Percentiles rank a stretch among this genome's conserved stretches.
Evolutionary conservation across 2,329 filamentous ascomycete species (phyloP).

Genomic region (Pezicula rhizophila): DNA sequence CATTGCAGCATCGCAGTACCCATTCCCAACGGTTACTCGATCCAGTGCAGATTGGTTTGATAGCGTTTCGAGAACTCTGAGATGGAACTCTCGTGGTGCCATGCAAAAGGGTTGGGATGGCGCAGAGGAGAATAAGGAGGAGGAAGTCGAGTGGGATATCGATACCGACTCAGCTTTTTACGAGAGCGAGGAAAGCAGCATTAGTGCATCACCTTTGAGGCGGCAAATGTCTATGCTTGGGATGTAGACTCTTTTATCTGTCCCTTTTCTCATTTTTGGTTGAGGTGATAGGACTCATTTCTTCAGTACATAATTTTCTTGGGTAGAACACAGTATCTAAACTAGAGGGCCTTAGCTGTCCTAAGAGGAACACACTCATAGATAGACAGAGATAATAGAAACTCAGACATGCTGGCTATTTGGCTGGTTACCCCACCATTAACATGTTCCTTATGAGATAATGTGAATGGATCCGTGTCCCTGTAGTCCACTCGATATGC

Average conservation of each 20-base stretch:
- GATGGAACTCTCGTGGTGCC: slow-evolving; percentile 92
- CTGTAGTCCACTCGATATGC: too few relatives aligned
- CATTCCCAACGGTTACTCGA: slow-evolving; percentile 91
- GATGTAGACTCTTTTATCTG: slow-evolving; percentile 34
- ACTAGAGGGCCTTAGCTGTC: too few relatives aligned
- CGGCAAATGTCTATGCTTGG: slow-evolving; percentile 70
- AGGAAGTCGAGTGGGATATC: slow-evolving; percentile 78
- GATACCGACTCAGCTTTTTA: slow-evolving; percentile 76
- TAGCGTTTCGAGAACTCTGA: slow-evolving; percentile 81
- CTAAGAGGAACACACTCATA: too few relatives aligned
- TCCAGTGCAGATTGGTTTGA: slow-evolving; percentile 94
- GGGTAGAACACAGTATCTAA: too few relatives aligned
- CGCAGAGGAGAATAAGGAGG: slow-evolving; percentile 33
- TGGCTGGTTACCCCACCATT: too few relatives aligned
- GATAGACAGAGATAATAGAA: too few relatives aligned
- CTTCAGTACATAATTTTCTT: background rate
- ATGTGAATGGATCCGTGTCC: too few relatives aligned
- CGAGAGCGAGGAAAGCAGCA: slow-evolving; percentile 67
- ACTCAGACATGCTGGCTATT: too few relatives aligned
- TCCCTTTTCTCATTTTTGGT: background rate
- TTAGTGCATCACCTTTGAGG: slow-evolving; percentile 59
- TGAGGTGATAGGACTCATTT: background rate
- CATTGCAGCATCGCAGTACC: slow-evolving; percentile 91
- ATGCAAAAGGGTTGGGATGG: slow-evolving; percentile 79
- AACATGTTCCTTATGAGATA: too few relatives aligned